phyloP scores from a whole-genome alignment of 129 eudicot species.

The Pittosporum tobira region DNA sequence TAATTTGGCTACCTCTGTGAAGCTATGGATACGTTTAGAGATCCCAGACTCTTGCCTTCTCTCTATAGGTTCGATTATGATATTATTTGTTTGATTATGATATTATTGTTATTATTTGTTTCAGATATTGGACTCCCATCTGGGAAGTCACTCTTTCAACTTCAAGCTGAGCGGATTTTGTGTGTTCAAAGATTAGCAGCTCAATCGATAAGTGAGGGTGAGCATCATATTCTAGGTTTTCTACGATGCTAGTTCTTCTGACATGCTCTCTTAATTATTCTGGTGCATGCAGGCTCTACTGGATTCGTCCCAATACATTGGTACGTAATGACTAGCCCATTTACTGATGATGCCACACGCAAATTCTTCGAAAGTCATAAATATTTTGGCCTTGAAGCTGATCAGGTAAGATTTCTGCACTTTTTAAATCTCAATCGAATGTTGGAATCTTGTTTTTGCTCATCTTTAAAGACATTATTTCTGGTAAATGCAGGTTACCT shows the following conservation, averaged over 20 bases:
- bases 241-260: not conserved
- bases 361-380: constrained; percentile 75
- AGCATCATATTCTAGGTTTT: constrained; percentile 22
- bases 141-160: constrained; percentile 95
- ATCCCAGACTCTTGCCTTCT: not conserved
- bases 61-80: not conserved
- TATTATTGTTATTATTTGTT: constrained; percentile 12
- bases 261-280: constrained; percentile 19
- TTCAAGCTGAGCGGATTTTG: constrained; percentile 91
- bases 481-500: constrained; percentile 61
- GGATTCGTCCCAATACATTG: constrained; percentile 59
- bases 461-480: constrained; percentile 1
- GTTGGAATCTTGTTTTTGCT: constrained; percentile 7
- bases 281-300: constrained; percentile 42
- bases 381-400: constrained; percentile 89
- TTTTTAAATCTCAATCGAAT: not conserved
- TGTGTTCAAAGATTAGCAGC: constrained; percentile 85
- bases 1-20: too few species aligned
- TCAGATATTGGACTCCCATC: constrained; percentile 98
- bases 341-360: constrained; percentile 83
- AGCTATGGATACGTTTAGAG: not conserved
- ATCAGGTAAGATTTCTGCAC: constrained; percentile 46
- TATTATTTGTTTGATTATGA: not conserved
- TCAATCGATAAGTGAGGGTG: constrained; percentile 68
- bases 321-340: constrained; percentile 99